Evolutionary conservation across 1,284 basidiomycete species (phyloP), one percentile per base, ranked within the genome.

Genomic region (Cutaneotrichosporon sp.): DNA sequence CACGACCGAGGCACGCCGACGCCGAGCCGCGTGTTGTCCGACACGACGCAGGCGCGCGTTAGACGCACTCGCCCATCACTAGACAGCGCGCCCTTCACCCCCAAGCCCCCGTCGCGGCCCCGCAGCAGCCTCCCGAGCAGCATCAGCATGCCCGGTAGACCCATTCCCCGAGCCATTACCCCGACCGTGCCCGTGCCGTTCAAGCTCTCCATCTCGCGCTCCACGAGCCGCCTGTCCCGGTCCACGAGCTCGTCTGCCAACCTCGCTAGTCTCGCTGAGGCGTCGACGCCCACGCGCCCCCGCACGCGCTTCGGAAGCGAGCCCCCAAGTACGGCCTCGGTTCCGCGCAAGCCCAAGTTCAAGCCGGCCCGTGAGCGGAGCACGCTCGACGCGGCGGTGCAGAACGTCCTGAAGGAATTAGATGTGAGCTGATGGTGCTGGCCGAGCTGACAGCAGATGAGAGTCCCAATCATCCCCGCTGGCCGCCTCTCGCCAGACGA

Each of bases 321-420:
- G 29, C 25, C 52, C 31, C 47, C 45, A 7, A 42, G 38, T 1
- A 3, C 51, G 5, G 31, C 9, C 31, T 54, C 18, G n/a, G 29
- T 2, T 18, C 13, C 33, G 47, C 18, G 11, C 43, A 46, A 25
- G 25, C 47, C 25, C 6, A 31, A 31, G 27, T n/a, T n/a, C 58
- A 2, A 38, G 11, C 24, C 20, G 38, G 33, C 47, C 6, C 87
- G 73, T 83, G 84, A 81, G 91, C 49, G 85, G 78, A 93, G 87
- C 80, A 91, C 90, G 72, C 84, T 98, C 1, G 95, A 98, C 74
- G 85, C 95, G 25, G 94, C 93, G 2, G 90, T 98, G 47, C 92
- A 91, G 8, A 87, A 90, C 67, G 89, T 97, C 51, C 86, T 97
- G 64, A 97, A 97, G 78, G 87, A 87, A 63, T 83, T 98, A 46